phyloP scores from a whole-genome alignment of 768 basidiomycete genomes.

The Calocybe indica region DNA sequence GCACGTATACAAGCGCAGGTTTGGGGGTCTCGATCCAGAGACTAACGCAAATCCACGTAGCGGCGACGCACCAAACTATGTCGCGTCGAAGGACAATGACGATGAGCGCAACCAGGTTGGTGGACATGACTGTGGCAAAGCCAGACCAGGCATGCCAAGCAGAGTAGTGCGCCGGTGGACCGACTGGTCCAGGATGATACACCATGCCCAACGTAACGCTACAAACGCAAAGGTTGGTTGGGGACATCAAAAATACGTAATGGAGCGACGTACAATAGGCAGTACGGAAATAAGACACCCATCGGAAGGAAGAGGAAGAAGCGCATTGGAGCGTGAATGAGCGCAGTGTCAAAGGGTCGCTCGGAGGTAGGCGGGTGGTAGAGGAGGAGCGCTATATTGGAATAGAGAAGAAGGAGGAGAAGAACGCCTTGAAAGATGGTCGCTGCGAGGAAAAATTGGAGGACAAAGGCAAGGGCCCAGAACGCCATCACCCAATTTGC shows the following conservation, averaged over 20 bases:
- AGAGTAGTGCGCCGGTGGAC: slow-evolving; percentile 49
- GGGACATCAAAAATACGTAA: neutral
- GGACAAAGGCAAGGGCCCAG: slow-evolving; percentile 76
- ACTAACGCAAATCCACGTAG: slow-evolving; percentile 67
- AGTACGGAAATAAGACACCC: slow-evolving; percentile 50
- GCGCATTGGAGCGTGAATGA: slow-evolving; percentile 85
- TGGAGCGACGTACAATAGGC: slow-evolving; percentile 43
- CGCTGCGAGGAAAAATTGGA: slow-evolving; percentile 71
- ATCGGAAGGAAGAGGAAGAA: slow-evolving; percentile 58
- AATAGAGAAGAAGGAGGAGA: slow-evolving; percentile 66
- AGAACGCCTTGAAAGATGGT: slow-evolving; percentile 72
- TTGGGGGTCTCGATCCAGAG: slow-evolving; percentile 60
- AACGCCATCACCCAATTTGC: slow-evolving; percentile 77
- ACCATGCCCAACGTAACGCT: slow-evolving; percentile 69
- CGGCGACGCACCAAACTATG: slow-evolving; percentile 70
- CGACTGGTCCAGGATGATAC: slow-evolving; percentile 38
- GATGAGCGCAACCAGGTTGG: slow-evolving; percentile 54
- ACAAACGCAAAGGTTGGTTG: neutral
- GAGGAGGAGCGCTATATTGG: slow-evolving; percentile 70
- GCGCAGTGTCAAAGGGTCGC: slow-evolving; percentile 69
- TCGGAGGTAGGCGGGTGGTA: slow-evolving; percentile 58
- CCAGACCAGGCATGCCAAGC: slow-evolving; percentile 65
- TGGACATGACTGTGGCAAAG: slow-evolving; percentile 58
- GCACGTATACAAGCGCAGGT: slow-evolving; percentile 56
- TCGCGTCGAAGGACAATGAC: slow-evolving; percentile 56